Conservation (phyloP, 192 early-diverging fungal species). For the Phlyctochytrium bullatum region DNA sequence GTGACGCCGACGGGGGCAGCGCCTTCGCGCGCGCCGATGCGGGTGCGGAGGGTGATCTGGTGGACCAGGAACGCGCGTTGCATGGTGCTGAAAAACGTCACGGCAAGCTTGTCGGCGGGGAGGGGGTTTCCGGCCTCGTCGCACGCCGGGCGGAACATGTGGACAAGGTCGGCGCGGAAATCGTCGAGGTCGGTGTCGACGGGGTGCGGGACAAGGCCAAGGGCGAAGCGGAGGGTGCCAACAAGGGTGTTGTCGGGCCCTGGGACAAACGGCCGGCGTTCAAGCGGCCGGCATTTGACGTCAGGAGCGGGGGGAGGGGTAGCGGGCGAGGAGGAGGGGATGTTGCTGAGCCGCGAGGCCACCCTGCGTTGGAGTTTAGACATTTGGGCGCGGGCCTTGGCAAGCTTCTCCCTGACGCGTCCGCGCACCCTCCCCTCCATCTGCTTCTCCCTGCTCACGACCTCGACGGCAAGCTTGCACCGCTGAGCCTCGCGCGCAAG, state of each 20-base stretch:
- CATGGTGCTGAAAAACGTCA: too few relatives aligned
- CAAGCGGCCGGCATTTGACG: too few relatives aligned
- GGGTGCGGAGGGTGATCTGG: neutral
- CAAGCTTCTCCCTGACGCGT: too few relatives aligned
- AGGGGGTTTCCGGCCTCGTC: too few relatives aligned
- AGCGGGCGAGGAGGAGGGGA: neutral
- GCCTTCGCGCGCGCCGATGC: neutral
- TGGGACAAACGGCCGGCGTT: neutral
- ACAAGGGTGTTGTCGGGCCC: neutral
- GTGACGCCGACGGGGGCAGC: slow-evolving; percentile 34
- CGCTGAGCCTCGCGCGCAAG: slow-evolving; percentile 30
- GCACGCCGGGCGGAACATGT: too few relatives aligned
- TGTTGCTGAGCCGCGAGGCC: neutral
- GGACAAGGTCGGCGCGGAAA: neutral
- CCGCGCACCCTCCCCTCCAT: too few relatives aligned
- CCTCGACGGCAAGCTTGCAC: slow-evolving; percentile 23
- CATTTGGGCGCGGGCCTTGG: too few relatives aligned
- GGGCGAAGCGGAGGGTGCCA: neutral
- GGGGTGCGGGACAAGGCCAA: neutral
- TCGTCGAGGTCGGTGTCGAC: slow-evolving; percentile 1
- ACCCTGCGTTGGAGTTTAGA: too few relatives aligned
- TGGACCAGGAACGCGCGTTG: too few relatives aligned
- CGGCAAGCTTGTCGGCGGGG: too few relatives aligned
- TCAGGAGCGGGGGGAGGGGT: neutral
- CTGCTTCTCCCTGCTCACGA: too few relatives aligned